Percentiles rank a stretch among this genome's conserved stretches.
phyloP scores from a whole-genome alignment of 2,329 filamentous ascomycete species.

The Trichoderma gracile region DNA sequence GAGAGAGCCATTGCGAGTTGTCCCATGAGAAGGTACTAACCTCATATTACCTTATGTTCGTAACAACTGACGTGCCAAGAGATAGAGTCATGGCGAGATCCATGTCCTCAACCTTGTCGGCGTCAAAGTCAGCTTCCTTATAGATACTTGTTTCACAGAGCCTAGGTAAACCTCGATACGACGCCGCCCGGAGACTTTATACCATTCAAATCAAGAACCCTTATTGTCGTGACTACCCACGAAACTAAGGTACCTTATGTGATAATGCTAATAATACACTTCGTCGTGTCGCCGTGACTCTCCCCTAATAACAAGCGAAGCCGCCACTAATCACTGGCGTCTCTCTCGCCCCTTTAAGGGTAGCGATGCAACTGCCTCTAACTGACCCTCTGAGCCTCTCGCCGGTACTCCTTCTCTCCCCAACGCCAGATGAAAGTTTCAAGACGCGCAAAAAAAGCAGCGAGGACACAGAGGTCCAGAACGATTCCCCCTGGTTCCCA shows the following conservation, averaged over 20 bases:
- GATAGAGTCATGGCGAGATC: no score
- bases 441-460: not conserved
- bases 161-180: not conserved
- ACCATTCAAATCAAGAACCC: not conserved
- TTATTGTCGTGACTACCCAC: constrained; percentile 7
- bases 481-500: not conserved
- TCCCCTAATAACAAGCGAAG: not conserved
- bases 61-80: not conserved
- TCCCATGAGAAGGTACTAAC: no score
- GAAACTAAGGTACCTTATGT: constrained; percentile 11
- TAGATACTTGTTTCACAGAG: no score
- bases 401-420: constrained; percentile 15
- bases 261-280: constrained; percentile 14
- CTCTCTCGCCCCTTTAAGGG: not conserved
- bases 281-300: not conserved
- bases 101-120: no score
- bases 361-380: constrained; percentile 3
- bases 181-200: not conserved
- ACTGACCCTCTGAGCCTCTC: constrained; percentile 6
- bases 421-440: constrained; percentile 16
- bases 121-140: no score
- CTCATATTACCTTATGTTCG: no score
- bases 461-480: not conserved
- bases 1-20: no score
- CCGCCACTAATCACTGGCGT: not conserved